These are phyloP conservation scores for Termitomyces sp. DNA, from an alignment of 768 basidiomycete genomes.

Conservation along the genomic window DNA sequence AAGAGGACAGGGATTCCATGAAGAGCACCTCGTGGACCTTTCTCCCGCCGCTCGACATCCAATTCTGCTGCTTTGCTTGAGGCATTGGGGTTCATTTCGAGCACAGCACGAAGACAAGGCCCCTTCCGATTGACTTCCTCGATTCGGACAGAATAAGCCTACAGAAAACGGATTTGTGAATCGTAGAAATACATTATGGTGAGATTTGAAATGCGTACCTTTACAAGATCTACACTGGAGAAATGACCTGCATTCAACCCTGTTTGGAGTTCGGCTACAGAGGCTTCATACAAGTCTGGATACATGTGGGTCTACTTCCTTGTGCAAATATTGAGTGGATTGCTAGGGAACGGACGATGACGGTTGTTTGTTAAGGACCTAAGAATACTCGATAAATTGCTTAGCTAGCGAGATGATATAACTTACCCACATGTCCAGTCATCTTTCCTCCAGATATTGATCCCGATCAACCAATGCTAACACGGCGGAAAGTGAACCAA, in stretches of 20 bases:
- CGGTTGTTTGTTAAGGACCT: no score
- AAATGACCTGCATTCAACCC: conserved; percentile 50
- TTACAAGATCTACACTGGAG: conserved; percentile 59
- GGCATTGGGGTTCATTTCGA: conserved; percentile 56
- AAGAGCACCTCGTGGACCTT: conserved; percentile 40
- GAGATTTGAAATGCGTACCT: conserved; percentile 31
- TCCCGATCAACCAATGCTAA: no score
- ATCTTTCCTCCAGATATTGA: no score
- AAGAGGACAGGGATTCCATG: conserved; percentile 54
- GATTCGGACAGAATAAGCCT: conserved; percentile 67
- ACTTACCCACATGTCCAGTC: no score
- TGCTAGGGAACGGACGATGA: background rate
- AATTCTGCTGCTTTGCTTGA: conserved; percentile 47
- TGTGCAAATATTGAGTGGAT: background rate
- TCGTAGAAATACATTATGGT: background rate
- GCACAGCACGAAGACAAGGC: conserved; percentile 50
- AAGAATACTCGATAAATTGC: no score
- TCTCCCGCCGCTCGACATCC: conserved; percentile 38
- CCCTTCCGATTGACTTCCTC: conserved; percentile 64
- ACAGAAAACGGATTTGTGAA: background rate
- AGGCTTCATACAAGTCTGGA: conserved; percentile 62
- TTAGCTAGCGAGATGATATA: no score
- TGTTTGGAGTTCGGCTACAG: conserved; percentile 49
- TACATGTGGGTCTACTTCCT: conserved; percentile 11
- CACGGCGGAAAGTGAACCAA: no score